These are phyloP conservation scores for Cocos nucifera DNA, from an alignment of 176 grass and related monocot species.

Conservation along the genomic window DNA sequence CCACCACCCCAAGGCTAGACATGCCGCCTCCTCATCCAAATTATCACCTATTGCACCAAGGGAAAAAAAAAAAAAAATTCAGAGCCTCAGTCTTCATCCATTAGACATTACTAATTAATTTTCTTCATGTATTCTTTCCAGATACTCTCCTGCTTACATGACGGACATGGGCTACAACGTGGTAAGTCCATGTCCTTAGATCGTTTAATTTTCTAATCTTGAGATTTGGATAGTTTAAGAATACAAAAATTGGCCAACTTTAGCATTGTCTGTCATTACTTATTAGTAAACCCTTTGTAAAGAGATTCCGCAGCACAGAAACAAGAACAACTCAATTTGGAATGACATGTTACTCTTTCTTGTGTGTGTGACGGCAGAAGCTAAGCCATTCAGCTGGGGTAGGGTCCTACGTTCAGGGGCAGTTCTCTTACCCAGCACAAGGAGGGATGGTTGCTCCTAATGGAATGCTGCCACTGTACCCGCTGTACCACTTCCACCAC, in stretches of 20 bases:
- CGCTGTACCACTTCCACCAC: constrained; percentile 76
- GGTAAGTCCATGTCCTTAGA: constrained; percentile 23
- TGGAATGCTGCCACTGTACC: constrained; percentile 84
- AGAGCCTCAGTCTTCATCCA: no score
- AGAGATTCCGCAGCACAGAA: no score
- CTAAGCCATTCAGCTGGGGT: constrained; percentile 39
- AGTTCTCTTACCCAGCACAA: constrained; percentile 63
- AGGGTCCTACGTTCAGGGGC: constrained; percentile 64
- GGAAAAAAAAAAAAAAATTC: no score
- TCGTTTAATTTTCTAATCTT: neutral
- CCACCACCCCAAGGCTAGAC: no score
- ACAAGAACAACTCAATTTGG: no score
- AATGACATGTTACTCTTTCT: neutral
- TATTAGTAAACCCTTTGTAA: no score
- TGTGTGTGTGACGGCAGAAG: constrained; percentile 36
- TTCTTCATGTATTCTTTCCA: neutral
- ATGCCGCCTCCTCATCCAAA: no score
- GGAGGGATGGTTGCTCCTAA: constrained; percentile 50
- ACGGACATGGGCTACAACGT: constrained; percentile 72
- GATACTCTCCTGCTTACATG: constrained; percentile 86
- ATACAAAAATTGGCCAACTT: no score
- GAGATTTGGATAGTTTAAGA: no score
- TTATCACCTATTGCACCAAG: no score
- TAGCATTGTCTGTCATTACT: no score
- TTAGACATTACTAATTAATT: no score